Evolutionary conservation across 768 basidiomycete species (phyloP), one percentile per base, ranked within the genome.

Genomic region (Boletus speciosus): DNA sequence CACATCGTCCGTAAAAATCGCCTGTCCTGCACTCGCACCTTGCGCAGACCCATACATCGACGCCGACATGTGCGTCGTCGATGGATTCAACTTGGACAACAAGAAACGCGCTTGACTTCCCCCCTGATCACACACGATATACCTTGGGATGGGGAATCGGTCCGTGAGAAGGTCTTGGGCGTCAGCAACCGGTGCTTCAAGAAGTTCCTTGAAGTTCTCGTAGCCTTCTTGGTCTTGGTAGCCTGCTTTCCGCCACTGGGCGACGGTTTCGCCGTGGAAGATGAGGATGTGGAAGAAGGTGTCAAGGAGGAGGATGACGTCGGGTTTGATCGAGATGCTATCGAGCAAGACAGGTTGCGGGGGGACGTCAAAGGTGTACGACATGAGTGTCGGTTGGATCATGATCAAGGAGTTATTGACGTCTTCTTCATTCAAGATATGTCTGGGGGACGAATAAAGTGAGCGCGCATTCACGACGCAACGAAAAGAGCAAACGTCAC

Each of bases 221-320:
- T 98, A 97, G 35, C 93, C 95, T 69, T 98, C 95, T 73, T 98
- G 96, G 1, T 99, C 95, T 66, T 98, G 97, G 66, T 98, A 99
- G 0, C 94, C 95, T 11, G 92, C 90, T 72, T 98, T 98, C 47
- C 96, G 83, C 97, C 97, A 99, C 69, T 94, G 89, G 0, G 97
- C 95, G 45, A 99, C 81, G 21, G 93, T 91, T 71, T 96, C 93
- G 21, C 97, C 97, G 68, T 99, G 97, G 88, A 97, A 98, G 71
- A 99, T 98, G 64, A 98, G 87, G 61, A 98, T 97, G 69, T 99
- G 96, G 93, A 99, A 98, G 82, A 96, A 99, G 3, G 96, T 98
- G 66, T 99, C 97, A 50, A 99, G 86, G 10, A 99, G 82, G 31
- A 99, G 85, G 66, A 99, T 86, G 57, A 95, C 93, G 65, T 98